Evolutionary conservation across 2,329 filamentous ascomycete species (phyloP), one percentile per base, ranked within the genome.

Genomic region (Fonsecaea erecta): DNA sequence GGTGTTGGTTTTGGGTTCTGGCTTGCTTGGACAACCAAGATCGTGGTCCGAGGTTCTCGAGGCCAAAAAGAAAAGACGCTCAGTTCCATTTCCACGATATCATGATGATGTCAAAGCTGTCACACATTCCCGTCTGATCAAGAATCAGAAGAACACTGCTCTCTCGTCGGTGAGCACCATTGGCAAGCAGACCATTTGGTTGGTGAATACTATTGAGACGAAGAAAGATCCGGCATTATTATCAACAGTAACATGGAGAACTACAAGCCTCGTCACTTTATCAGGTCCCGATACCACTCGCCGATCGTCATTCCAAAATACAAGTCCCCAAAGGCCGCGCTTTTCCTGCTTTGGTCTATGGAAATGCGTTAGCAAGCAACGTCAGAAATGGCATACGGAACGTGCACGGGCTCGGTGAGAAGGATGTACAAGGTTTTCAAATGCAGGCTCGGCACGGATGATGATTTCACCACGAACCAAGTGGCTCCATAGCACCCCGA

Each of bases 301-400:
- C n/a, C n/a, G n/a, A n/a, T n/a, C n/a, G n/a, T n/a, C n/a, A n/a
- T n/a, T n/a, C n/a, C n/a, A n/a, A n/a, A n/a, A n/a, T n/a, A n/a
- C n/a, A n/a, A n/a, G n/a, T n/a, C n/a, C n/a, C n/a, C n/a, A n/a
- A n/a, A n/a, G n/a, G n/a, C n/a, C n/a, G n/a, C n/a, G n/a, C n/a
- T n/a, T n/a, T n/a, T n/a, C n/a, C n/a, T n/a, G n/a, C n/a, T n/a
- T n/a, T n/a, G n/a, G n/a, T n/a, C n/a, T n/a, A n/a, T n/a, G n/a
- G n/a, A n/a, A n/a, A n/a, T n/a, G n/a, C n/a, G n/a, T n/a, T n/a
- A n/a, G n/a, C n/a, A n/a, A 55, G 21, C 61, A 60, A 28, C 62
- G 67, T 34, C 67, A 70, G 51, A 63, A 35, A 43, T 70, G 64
- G 64, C 57, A 68, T 56, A 65, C 65, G 3, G 68, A 70, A 58